Evolutionary conservation across 2,329 filamentous ascomycete genomes (phyloP), one percentile per base, ranked within the genome.

Genomic region (Emergomyces orientalis): DNA sequence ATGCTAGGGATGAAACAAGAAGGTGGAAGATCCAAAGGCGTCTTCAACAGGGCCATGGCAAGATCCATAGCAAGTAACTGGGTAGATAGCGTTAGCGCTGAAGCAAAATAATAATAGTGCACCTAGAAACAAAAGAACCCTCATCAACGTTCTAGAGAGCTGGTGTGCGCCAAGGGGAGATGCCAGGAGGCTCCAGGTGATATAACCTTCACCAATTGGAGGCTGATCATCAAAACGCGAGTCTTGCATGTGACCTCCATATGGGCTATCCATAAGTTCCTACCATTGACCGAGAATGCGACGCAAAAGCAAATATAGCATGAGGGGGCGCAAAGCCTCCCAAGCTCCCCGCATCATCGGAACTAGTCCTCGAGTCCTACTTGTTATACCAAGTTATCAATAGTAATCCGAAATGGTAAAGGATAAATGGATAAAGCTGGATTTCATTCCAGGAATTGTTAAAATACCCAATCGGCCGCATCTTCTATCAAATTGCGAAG

Each of bases 91-190:
- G 59, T 51, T 49, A 27, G 47, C 30, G 32, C 43, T 51, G 59
- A 45, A 51, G 47, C 59, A 45, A 22, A 41, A 60, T 49, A 27
- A 27, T 17, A 27, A 49, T 52, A 51, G 45, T 13, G 27, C 32
- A 19, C 22, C 59, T 60, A 60, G 59, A 60, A 60, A 60, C 59
- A 25, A 60, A 51, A 52, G 59, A 60, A 51, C 43, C n/a, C 45
- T 51, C 45, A n/a, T 37, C 43, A 19, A 37, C 30, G n/a, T 60
- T 60, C 43, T 60, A 60, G 11, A 25, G 58, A 60, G 58, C 17
- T 30, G 30, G 47, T 41, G 5, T 27, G 55, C 34, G 25, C 25
- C 56, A 43, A 37, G 41, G 55, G 41, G 14, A 43, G 55, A 34
- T 1, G 17, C 22, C 37, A 37, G 55, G 17, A 57, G 55, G 32